phyloP scores from a whole-genome alignment of 2,329 filamentous ascomycete genomes.

The Parascedosporium putredinis region DNA sequence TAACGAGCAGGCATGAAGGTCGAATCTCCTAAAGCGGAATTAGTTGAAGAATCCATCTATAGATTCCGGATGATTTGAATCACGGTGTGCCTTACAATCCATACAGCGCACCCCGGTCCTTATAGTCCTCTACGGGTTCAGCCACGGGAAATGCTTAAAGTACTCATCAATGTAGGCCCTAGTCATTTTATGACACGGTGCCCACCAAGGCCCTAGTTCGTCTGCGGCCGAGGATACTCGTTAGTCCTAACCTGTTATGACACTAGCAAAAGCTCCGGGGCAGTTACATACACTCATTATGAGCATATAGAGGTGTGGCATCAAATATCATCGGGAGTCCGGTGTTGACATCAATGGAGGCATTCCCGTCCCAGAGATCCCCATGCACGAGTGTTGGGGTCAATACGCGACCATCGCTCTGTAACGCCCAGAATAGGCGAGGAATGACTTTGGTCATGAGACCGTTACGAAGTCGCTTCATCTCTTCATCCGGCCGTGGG shows the following conservation, averaged over 20 bases:
- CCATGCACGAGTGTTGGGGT: not conserved
- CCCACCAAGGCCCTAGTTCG: not conserved
- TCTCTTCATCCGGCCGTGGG: not conserved
- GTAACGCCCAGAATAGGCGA: not conserved
- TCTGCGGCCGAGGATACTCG: not conserved
- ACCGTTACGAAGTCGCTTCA: not conserved
- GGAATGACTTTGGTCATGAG: not conserved
- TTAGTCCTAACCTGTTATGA: not conserved
- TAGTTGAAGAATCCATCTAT: no score
- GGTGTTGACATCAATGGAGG: not conserved
- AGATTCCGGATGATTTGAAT: no score
- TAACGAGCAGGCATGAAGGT: no score
- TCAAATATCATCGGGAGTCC: not conserved
- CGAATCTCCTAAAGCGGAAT: no score
- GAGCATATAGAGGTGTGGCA: not conserved
- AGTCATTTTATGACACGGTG: not conserved
- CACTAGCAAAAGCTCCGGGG: not conserved
- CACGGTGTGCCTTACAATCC: constrained; percentile 16
- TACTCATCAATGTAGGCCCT: not conserved
- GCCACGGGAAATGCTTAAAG: constrained; percentile 9
- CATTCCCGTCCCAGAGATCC: not conserved
- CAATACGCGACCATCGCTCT: not conserved
- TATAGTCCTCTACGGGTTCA: constrained; percentile 20
- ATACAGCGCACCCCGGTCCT: constrained; percentile 21
- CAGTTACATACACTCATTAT: constrained; percentile 2